phyloP scores from a whole-genome alignment of 768 basidiomycete genomes.

The Amanita rimosa region DNA sequence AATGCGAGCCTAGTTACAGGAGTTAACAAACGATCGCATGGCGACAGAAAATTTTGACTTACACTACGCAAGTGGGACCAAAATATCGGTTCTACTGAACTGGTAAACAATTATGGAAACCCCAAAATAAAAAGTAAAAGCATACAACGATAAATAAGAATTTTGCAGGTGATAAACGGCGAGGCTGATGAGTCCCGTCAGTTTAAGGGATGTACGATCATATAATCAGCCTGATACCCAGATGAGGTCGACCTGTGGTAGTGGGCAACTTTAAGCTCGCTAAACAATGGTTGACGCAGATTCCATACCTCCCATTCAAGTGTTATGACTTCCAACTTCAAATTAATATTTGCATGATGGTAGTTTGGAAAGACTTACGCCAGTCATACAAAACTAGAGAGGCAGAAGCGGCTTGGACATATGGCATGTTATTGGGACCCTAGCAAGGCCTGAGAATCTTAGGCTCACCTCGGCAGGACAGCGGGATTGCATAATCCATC shows the following conservation, averaged over 20 bases:
- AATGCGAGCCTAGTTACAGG: background rate
- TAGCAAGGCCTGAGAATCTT: background rate
- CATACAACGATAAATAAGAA: slow-evolving; percentile 15
- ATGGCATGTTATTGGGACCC: background rate
- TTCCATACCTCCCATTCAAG: slow-evolving; percentile 15
- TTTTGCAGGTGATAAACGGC: slow-evolving; percentile 15
- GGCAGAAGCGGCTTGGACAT: background rate
- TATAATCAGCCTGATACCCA: slow-evolving; percentile 11
- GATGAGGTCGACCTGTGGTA: slow-evolving; percentile 16
- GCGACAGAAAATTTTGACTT: slow-evolving; percentile 2
- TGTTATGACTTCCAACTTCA: slow-evolving; percentile 15
- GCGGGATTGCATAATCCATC: background rate
- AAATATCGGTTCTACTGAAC: slow-evolving; percentile 18
- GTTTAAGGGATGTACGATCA: background rate
- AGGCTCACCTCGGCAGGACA: background rate
- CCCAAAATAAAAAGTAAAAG: background rate
- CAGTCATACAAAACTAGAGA: slow-evolving; percentile 14
- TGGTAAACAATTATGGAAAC: background rate
- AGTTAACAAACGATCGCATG: background rate
- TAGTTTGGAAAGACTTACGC: slow-evolving; percentile 9
- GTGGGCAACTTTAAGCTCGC: background rate
- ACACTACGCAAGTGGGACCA: slow-evolving; percentile 16
- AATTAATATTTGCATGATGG: background rate
- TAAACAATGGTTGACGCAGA: background rate
- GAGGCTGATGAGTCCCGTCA: slow-evolving; percentile 9